A percentile compares a stretch with the other conserved stretches of the same genome.
phyloP scores from a whole-genome alignment of 768 basidiomycete genomes.

The Nevesoporus exiguus region DNA sequence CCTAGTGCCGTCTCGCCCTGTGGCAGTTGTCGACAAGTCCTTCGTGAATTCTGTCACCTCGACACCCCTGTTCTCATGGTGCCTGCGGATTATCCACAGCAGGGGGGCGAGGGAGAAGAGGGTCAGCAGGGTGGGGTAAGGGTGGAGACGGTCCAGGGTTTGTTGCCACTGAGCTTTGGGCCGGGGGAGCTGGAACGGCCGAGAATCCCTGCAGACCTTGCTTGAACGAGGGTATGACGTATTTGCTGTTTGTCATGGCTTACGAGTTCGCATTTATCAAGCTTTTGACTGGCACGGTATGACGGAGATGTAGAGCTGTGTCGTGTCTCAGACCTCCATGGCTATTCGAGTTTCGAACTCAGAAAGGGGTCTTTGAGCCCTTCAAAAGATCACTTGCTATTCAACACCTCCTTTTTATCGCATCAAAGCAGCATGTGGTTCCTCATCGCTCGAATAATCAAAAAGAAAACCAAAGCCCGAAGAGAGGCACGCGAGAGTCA shows the following conservation, averaged over 20 bases:
- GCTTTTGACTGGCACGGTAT: too few species aligned
- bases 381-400: too few species aligned
- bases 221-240: too few species aligned
- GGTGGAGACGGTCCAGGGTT: conserved; percentile 64
- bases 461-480: neutral
- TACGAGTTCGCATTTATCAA: too few species aligned
- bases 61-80: conserved; percentile 72
- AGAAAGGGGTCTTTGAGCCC: too few species aligned
- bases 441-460: neutral
- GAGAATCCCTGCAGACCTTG: conserved; percentile 9
- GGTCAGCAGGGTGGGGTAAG: conserved; percentile 40
- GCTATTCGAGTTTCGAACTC: too few species aligned
- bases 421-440: conserved; percentile 3
- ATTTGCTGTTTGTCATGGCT: too few species aligned
- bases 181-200: conserved; percentile 73
- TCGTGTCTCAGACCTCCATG: too few species aligned
- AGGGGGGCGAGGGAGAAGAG: conserved; percentile 8
- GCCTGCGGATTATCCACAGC: conserved; percentile 53
- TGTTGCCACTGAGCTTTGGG: conserved; percentile 86
- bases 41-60: conserved; percentile 79
- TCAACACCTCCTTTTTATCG: neutral
- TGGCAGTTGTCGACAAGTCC: conserved; percentile 89
- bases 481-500: neutral
- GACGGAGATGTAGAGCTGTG: too few species aligned
- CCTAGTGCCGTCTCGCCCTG: conserved; percentile 72